phyloP scores from a whole-genome alignment of 768 basidiomycete genomes.

The Russula lepida region DNA sequence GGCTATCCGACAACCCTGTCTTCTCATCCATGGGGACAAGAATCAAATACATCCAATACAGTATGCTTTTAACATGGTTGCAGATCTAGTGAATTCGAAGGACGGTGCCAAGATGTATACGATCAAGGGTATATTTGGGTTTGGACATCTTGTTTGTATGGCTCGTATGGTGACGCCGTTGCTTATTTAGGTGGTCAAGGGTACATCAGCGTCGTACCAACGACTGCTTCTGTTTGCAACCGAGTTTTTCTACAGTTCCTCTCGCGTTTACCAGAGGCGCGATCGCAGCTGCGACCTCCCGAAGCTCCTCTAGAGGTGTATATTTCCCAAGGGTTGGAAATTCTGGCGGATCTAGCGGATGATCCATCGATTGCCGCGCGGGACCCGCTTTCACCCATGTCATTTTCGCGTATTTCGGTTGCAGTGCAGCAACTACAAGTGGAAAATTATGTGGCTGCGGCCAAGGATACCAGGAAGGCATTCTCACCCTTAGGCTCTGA shows the following conservation, averaged over 20 bases:
- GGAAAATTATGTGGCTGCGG: constrained; percentile 11
- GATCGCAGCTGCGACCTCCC: constrained; percentile 10
- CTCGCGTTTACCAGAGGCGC: constrained; percentile 14
- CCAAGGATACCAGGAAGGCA: neutral
- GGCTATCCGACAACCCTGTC: constrained; percentile 14
- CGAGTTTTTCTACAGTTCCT: constrained; percentile 21
- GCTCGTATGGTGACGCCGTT: neutral
- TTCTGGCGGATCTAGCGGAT: constrained; percentile 3
- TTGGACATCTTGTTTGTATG: neutral
- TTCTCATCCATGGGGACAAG: constrained; percentile 19
- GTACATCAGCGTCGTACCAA: constrained; percentile 20
- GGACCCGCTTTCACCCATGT: constrained; percentile 16
- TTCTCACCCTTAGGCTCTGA: constrained; percentile 13
- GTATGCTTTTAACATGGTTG: constrained; percentile 13
- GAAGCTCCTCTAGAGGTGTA: neutral
- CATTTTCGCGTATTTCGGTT: constrained; percentile 14
- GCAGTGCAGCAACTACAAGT: constrained; percentile 13
- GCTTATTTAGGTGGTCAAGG: constrained; percentile 14
- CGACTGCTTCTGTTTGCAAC: constrained; percentile 21
- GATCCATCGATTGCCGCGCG: constrained; percentile 10
- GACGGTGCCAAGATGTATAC: constrained; percentile 13
- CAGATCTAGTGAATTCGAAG: constrained; percentile 10
- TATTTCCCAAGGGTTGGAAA: constrained; percentile 1
- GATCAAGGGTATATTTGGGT: constrained; percentile 6
- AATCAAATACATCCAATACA: constrained; percentile 19